phyloP scores from a whole-genome alignment of 2,329 filamentous ascomycete species.

The Ceratocystis harringtonii region DNA sequence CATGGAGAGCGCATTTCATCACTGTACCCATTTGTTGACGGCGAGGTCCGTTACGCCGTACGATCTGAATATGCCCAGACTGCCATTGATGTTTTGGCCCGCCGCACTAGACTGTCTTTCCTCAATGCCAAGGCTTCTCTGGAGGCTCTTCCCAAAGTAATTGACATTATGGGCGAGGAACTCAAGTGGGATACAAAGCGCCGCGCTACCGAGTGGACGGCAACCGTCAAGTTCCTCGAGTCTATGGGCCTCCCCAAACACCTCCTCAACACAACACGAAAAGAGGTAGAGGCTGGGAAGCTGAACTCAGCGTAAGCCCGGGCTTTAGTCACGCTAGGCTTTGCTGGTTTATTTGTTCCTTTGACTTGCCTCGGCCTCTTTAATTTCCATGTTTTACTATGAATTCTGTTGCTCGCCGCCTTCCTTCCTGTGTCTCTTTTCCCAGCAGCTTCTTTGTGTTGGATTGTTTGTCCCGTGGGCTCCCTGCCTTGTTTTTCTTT shows the following conservation, averaged over 20 bases:
- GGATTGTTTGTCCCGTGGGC: not conserved
- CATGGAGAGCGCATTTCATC: slow-evolving; percentile 64
- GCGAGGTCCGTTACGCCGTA: slow-evolving; percentile 78
- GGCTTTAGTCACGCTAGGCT: not conserved
- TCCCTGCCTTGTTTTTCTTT: not conserved
- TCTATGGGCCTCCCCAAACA: slow-evolving; percentile 51
- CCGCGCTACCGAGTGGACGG: slow-evolving; percentile 68
- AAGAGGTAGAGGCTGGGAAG: slow-evolving; percentile 46
- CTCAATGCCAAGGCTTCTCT: slow-evolving; percentile 82
- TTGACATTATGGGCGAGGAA: slow-evolving; percentile 80
- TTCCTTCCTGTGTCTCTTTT: not conserved
- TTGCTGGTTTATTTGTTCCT: not conserved
- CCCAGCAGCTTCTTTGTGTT: not conserved
- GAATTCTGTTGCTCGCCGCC: not conserved
- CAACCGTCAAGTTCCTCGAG: slow-evolving; percentile 47
- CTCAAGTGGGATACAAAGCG: slow-evolving; percentile 59
- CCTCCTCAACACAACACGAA: slow-evolving; percentile 41
- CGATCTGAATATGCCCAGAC: slow-evolving; percentile 85
- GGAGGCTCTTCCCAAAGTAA: slow-evolving; percentile 68
- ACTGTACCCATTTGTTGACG: slow-evolving; percentile 82
- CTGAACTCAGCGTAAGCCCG: slow-evolving; percentile 33
- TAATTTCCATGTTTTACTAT: not conserved
- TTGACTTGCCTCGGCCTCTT: not conserved
- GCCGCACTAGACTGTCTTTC: slow-evolving; percentile 74
- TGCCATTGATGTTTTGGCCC: slow-evolving; percentile 72